These are phyloP conservation scores for Lasiodiplodia gonubiensis DNA, from an alignment of 2,329 filamentous ascomycete genomes.

Conservation along the genomic window DNA sequence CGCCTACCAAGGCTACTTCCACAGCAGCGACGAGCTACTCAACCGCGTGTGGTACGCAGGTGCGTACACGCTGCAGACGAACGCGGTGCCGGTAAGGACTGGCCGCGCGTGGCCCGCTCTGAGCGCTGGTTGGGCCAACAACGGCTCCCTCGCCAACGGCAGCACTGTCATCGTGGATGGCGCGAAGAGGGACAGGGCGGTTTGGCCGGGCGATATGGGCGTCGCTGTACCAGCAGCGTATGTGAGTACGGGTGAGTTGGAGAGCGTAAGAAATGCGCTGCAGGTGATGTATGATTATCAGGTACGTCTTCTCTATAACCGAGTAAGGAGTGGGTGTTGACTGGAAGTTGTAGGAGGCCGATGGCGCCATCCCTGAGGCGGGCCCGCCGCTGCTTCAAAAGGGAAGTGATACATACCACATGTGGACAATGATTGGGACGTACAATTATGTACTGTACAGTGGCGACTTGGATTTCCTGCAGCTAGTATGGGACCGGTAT, in stretches of 20 bases:
- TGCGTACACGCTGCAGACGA: conserved; percentile 59
- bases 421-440: conserved; percentile 55
- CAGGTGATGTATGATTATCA: conserved; percentile 25
- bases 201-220: conserved; percentile 59
- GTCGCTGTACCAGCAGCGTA: conserved; percentile 50
- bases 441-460: conserved; percentile 50
- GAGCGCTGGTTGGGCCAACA: conserved; percentile 42
- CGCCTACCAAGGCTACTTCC: conserved; percentile 49
- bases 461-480: conserved; percentile 48
- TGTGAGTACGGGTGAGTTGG: conserved; percentile 49
- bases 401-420: conserved; percentile 55
- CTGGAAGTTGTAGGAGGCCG: not conserved
- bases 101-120: conserved; percentile 36
- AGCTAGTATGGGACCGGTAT: conserved; percentile 50
- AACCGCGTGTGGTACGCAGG: conserved; percentile 57
- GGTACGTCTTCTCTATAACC: conserved; percentile 58
- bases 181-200: conserved; percentile 49
- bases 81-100: conserved; percentile 38
- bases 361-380: conserved; percentile 44
- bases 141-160: conserved; percentile 45
- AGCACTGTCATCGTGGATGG: conserved; percentile 49
- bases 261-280: conserved; percentile 54
- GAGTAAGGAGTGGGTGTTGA: not conserved
- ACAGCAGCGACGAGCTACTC: conserved; percentile 42
- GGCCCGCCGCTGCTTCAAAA: conserved; percentile 47